phyloP scores from a whole-genome alignment of 306 rosid species.

The Prosopis cineraria region DNA sequence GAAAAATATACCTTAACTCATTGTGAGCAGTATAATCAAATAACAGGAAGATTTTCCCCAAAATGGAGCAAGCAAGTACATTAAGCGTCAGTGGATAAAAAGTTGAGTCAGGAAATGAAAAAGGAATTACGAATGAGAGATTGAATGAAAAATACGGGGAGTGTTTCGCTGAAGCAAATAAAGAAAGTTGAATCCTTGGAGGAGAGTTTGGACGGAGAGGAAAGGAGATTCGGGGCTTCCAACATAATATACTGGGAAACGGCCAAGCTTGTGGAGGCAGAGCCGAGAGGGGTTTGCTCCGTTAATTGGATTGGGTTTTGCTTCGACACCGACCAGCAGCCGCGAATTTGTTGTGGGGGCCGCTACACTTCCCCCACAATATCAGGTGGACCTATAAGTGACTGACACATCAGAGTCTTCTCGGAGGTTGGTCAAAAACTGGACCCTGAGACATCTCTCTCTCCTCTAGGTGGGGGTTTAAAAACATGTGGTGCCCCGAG shows the following conservation, averaged over 20 bases:
- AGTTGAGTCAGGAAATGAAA: not conserved
- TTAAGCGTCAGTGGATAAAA: not conserved
- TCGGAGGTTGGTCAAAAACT: not conserved
- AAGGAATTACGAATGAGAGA: not conserved
- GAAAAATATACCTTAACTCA: not conserved
- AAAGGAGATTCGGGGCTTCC: not conserved
- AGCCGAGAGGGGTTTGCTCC: not conserved
- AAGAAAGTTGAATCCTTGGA: conserved; percentile 26
- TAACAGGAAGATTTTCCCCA: not conserved
- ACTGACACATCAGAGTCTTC: not conserved
- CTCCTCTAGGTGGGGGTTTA: not conserved
- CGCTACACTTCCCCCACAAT: not conserved
- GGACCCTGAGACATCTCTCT: too few species aligned
- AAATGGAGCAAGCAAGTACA: not conserved
- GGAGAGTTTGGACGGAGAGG: conserved; percentile 15
- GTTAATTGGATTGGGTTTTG: not conserved
- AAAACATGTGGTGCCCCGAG: too few species aligned
- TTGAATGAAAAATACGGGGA: not conserved
- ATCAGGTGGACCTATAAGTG: not conserved
- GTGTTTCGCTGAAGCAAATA: not conserved
- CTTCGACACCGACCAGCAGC: conserved; percentile 19
- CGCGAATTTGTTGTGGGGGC: not conserved
- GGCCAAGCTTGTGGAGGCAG: not conserved
- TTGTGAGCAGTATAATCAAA: not conserved
- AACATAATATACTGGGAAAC: not conserved